Conservation (phyloP, 768 basidiomycete species). For the Lactarius vividus region DNA sequence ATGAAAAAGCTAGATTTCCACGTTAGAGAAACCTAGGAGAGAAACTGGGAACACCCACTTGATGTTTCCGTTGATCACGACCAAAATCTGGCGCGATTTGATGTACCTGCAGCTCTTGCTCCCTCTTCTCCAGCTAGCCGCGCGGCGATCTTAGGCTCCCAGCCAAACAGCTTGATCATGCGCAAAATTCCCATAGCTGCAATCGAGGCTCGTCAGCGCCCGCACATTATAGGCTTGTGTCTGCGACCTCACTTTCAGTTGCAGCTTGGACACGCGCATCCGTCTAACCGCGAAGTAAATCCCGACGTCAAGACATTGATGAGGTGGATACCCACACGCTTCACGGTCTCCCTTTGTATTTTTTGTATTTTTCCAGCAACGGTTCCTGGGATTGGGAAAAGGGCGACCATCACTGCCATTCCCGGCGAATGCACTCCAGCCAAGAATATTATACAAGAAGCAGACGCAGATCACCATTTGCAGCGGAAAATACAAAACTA, state of each 20-base stretch:
- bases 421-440: constrained; percentile 48
- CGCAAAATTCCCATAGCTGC: constrained; percentile 40
- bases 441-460: constrained; percentile 46
- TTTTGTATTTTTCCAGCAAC: constrained; percentile 38
- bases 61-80: constrained; percentile 34
- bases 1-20: constrained; percentile 34
- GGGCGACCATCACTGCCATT: constrained; percentile 39
- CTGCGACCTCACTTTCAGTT: constrained; percentile 38
- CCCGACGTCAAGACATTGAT: background rate
- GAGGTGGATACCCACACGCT: constrained; percentile 32
- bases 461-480: constrained; percentile 40
- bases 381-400: constrained; percentile 44
- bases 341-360: constrained; percentile 41
- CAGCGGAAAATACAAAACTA: constrained; percentile 40
- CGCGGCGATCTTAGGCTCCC: constrained; percentile 48
- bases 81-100: constrained; percentile 37
- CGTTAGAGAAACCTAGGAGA: background rate
- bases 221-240: background rate
- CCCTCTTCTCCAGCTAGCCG: constrained; percentile 36
- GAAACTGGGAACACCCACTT: constrained; percentile 30
- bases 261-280: constrained; percentile 47
- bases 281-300: constrained; percentile 34
- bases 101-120: constrained; percentile 40
- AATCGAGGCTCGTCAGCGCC: constrained; percentile 1
- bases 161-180: constrained; percentile 61